Percentiles rank a stretch among this genome's conserved stretches.
Evolutionary conservation across 2,329 filamentous ascomycete genomes (phyloP).

Genomic region (Diaporthe amygdali): DNA sequence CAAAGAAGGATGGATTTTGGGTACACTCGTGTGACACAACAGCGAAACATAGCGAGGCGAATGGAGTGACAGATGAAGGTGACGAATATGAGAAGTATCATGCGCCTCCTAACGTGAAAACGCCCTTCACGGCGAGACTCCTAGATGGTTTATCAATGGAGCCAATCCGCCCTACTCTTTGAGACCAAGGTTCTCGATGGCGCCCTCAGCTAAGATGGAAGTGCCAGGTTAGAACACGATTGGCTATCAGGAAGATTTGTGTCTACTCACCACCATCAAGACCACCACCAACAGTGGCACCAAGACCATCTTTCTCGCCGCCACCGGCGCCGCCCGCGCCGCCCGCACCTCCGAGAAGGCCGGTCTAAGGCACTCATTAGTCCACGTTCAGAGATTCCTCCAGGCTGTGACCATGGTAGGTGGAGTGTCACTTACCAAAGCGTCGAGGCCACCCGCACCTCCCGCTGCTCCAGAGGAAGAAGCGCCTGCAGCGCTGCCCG

Average conservation of each 20-base stretch:
- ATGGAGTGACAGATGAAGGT: slow-evolving; percentile 5
- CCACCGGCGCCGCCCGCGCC: background rate
- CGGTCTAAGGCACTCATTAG: background rate
- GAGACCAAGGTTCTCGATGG: background rate
- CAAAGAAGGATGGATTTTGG: slow-evolving; percentile 13
- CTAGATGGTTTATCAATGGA: no score
- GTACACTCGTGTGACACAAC: background rate
- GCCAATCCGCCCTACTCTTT: background rate
- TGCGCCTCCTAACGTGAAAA: background rate
- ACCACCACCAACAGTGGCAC: background rate
- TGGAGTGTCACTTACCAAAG: background rate
- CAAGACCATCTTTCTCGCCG: background rate
- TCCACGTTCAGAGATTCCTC: background rate
- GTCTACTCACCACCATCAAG: background rate
- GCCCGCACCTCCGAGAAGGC: background rate
- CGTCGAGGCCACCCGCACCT: background rate
- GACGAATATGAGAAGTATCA: background rate
- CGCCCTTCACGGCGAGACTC: background rate
- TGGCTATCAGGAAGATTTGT: background rate
- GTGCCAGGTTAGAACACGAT: background rate
- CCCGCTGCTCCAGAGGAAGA: background rate
- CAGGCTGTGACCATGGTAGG: background rate
- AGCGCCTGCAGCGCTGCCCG: background rate
- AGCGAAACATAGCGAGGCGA: slow-evolving; percentile 20
- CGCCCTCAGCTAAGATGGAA: background rate